Percentiles rank a stretch among this genome's conserved stretches.
Conservation (phyloP, 805 yeast genomes). For the Ogataea trehalophila region DNA sequence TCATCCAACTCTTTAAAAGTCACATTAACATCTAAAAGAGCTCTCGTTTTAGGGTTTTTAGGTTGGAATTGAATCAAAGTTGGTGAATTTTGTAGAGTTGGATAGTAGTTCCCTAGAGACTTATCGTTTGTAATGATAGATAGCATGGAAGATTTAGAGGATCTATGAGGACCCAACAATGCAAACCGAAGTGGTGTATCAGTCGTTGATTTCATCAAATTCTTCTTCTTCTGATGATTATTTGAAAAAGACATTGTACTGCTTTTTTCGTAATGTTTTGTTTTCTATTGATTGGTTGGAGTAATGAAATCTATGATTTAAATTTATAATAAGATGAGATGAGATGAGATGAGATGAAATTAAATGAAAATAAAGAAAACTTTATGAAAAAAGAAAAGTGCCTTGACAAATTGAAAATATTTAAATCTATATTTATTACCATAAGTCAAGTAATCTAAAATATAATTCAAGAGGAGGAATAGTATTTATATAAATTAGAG, state of each 20-base stretch:
- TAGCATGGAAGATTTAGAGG: conserved; percentile 29
- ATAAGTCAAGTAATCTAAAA: too few species aligned
- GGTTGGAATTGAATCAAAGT: conserved; percentile 54
- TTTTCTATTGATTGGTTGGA: too few species aligned
- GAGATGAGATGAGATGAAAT: too few species aligned
- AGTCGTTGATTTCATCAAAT: conserved; percentile 25
- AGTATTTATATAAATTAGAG: too few species aligned
- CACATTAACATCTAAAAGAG: conserved; percentile 44
- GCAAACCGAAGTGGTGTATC: conserved; percentile 29
- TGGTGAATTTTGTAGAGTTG: conserved; percentile 60
- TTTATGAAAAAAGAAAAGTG: too few species aligned
- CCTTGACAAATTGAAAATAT: too few species aligned
- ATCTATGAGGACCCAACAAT: conserved; percentile 27
- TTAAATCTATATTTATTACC: too few species aligned
- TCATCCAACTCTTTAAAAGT: conserved; percentile 34
- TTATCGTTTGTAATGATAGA: conserved; percentile 27
- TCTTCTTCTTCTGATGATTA: conserved; percentile 8
- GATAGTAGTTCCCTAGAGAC: conserved; percentile 63
- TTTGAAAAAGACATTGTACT: not conserved
- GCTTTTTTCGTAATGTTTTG: too few species aligned
- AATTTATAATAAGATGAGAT: too few species aligned
- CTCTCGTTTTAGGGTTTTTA: conserved; percentile 30
- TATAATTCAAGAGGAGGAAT: too few species aligned
- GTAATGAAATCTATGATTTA: too few species aligned
- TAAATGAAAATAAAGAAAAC: too few species aligned